phyloP scores from a whole-genome alignment of 176 grass and related monocot species.

The Thinopyrum elongatum region DNA sequence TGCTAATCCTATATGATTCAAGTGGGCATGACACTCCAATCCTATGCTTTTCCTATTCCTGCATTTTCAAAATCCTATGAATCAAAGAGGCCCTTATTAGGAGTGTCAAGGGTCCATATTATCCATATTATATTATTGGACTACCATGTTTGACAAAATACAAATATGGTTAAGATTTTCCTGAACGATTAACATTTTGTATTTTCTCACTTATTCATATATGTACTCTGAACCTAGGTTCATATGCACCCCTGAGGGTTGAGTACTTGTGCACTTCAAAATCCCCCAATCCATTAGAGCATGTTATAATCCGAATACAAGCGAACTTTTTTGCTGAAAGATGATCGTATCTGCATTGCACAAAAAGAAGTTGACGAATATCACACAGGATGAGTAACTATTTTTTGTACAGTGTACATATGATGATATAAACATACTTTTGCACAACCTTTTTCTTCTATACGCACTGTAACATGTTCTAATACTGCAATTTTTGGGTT shows the following conservation, averaged over 20 bases:
- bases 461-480: background rate
- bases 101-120: background rate
- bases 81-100: no score
- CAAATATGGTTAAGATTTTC: no score
- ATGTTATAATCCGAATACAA: background rate
- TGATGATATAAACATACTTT: background rate
- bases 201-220: no score
- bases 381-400: no score
- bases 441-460: background rate
- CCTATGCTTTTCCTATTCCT: no score
- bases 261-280: background rate
- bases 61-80: no score
- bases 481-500: background rate
- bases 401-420: background rate
- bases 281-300: background rate
- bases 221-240: no score
- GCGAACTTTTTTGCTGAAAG: background rate
- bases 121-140: background rate
- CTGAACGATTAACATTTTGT: no score
- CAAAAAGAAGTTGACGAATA: no score
- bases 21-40: no score
- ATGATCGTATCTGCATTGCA: background rate
- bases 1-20: no score
- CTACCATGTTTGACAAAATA: background rate
- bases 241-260: background rate